Evolutionary conservation across 1,284 basidiomycete species (phyloP).

Genomic region (Hypsizygus ulmarius): DNA sequence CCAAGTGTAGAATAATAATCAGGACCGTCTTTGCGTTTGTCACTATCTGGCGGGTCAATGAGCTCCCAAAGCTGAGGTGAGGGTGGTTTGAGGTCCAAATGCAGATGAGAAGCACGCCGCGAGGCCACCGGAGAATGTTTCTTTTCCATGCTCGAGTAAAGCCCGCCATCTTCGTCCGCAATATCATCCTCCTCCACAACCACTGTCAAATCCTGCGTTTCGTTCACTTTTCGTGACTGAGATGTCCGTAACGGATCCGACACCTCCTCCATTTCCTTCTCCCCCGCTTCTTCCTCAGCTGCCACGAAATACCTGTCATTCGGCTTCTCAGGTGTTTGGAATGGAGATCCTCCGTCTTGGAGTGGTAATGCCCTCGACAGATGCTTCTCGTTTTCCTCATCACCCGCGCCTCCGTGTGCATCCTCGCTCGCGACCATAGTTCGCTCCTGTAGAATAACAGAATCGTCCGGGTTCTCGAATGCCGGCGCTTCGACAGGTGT

Average conservation of each 20-base stretch:
- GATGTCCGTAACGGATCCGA: conserved; percentile 12
- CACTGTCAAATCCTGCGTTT: conserved; percentile 14
- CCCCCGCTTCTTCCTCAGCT: background rate
- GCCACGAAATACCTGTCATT: background rate
- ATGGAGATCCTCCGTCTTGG: background rate
- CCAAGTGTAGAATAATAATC: conserved; percentile 39
- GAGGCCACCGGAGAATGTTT: conserved; percentile 22
- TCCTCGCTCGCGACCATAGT: conserved; percentile 14
- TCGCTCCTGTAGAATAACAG: conserved; percentile 8
- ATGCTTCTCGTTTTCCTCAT: conserved; percentile 3
- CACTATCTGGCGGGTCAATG: conserved; percentile 43
- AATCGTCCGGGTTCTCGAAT: conserved; percentile 5
- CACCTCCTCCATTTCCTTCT: conserved; percentile 2
- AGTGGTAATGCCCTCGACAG: background rate
- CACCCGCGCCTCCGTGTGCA: conserved; percentile 1
- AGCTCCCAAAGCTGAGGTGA: conserved; percentile 63
- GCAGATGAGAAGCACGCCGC: conserved; percentile 32
- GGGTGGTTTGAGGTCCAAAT: conserved; percentile 36
- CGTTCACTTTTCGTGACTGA: background rate
- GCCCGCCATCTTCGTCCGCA: conserved; percentile 24
- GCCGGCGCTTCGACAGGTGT: background rate
- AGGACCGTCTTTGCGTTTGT: conserved; percentile 30
- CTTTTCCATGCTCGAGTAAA: conserved; percentile 22
- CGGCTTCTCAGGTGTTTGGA: background rate
- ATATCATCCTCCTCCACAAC: conserved; percentile 24